Base-by-base conservation (phyloP, 2,329 filamentous ascomycete genomes). In the Aspergillus sp. region DNA sequence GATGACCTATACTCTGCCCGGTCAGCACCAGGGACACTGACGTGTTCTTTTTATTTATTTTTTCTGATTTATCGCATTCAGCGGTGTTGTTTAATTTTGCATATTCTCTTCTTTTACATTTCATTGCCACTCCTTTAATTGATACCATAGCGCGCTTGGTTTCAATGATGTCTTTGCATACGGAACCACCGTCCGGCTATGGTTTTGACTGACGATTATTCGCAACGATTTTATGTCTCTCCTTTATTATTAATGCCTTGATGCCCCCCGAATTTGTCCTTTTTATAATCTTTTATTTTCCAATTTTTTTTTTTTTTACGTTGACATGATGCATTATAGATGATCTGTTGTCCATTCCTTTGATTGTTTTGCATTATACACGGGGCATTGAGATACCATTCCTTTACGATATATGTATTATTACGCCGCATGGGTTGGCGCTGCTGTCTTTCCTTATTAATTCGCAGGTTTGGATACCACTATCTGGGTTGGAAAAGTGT, bases 361-460 rank as follows among this genome's bases (percentile, higher is more conserved):
- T 58, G 58, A 55, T 57, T 57, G 47, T 38, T 64, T 68, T 68
- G 67, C 68, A 68, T 70, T 59, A 55, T 57, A 56, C 45, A 61
- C 43, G 64, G 63, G 68, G 68, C 70, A 72, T 72, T 69, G 61
- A 62, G 63, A 64, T 69, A 65, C 51, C 70, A 65, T 65, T 71
- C 69, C 68, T 68, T 71, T 63, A 55, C 54, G 66, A 68, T 64
- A 66, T 61, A 59, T 73, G 71, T 73, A 73, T 59, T 64, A 71
- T 56, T 66, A 73, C 58, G 61, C 67, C 61, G 70, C 70, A 73
- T 73, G 68, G 68, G 66, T 68, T 64, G 66, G 70, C 68, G 65
- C 64, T 71, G 70, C 71, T 66, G 68, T 72, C 71, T 64, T 71
- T 73, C 71, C 70, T 58, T 72, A 66, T 65, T 59, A 69, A 52